Base-by-base conservation (phyloP, 306 rosid species). In the Spatholobus suberectus region DNA sequence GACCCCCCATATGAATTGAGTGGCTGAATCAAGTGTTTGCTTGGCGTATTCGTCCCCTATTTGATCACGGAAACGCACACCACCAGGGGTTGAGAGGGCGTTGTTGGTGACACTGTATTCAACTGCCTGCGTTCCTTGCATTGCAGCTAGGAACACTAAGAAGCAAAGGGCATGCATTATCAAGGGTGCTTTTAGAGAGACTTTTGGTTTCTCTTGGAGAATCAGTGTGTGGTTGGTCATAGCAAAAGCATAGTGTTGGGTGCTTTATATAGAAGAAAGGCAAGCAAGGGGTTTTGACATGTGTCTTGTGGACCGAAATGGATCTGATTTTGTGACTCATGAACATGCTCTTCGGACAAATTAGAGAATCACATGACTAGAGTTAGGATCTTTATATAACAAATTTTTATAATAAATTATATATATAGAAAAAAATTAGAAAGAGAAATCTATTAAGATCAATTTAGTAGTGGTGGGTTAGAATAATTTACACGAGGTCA, bases 1-100 rank as follows among this genome's bases (percentile, higher is more conserved):
- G 3, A 63, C 9, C 2, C 17, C 11, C 89, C 89, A 87, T 62
- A 71, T 80, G 83, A 87, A 87, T 26, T 76, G 78, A 2, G 85
- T 83, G 18, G 89, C 73, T 0, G 80, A 79, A 21, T 63, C 63
- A 24, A 87, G 73, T 3, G 87, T 87, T 76, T 71, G 85, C 38
- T 15, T 62, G 3, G 87, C 38, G 70, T 75, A 83, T 4, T 38
- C 63, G 0, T 1, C 81, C 3, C 89, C 89, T 14, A 86, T 57
- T 73, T 84, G 51, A 3, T 88, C 62, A 3, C 82, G 69, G 62
- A 84, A 92, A 67, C 87, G 84, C 23, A 54, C 34, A 5, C 92
- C 92, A 0, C 92, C 92, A 0, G 80, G 5, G 26, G 90, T 89
- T 6, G 77, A 37, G 40, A 47, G 76, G 4, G 88, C 96, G 0